Conservation (phyloP, 2,329 filamentous ascomycete genomes). For the Trichoderma afroharzianum region DNA sequence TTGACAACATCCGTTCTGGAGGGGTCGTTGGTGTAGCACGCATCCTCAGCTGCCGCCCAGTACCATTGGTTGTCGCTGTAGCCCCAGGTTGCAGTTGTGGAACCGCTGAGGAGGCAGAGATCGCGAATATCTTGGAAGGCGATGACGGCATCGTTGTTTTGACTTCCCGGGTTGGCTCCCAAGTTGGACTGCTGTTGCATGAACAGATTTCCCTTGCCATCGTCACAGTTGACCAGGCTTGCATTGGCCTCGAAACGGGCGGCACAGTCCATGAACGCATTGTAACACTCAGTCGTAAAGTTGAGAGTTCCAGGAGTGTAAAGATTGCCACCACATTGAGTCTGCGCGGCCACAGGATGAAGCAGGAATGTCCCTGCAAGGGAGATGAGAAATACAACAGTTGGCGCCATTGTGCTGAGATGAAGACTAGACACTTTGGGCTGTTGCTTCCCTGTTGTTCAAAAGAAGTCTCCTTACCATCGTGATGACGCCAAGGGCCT, state of each 20-base stretch:
- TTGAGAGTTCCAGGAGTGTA: slow-evolving; percentile 15
- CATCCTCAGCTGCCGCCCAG: slow-evolving; percentile 9
- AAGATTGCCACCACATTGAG: slow-evolving; percentile 13
- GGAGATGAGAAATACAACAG: neutral
- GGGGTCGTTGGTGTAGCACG: slow-evolving; percentile 7
- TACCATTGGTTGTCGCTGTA: slow-evolving; percentile 19
- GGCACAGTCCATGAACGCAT: slow-evolving; percentile 4
- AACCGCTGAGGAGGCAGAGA: slow-evolving; percentile 15
- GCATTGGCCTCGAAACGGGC: slow-evolving; percentile 9
- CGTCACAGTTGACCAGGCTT: slow-evolving; percentile 11
- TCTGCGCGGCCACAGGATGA: slow-evolving; percentile 8
- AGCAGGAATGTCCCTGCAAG: slow-evolving; percentile 8
- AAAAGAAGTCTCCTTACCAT: neutral
- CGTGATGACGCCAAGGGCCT: neutral
- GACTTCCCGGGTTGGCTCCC: neutral
- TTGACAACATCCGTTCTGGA: slow-evolving; percentile 4
- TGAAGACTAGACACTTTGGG: neutral
- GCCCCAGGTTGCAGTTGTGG: slow-evolving; percentile 15
- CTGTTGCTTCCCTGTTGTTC: neutral
- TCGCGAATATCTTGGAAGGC: slow-evolving; percentile 16
- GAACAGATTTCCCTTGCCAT: slow-evolving; percentile 8
- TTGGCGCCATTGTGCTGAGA: neutral
- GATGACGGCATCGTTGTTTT: slow-evolving; percentile 12
- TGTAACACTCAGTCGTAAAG: slow-evolving; percentile 14
- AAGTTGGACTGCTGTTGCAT: slow-evolving; percentile 18